Evolutionary conservation across 2,329 filamentous ascomycete species (phyloP).

Genomic region (Penicillium sp.): DNA sequence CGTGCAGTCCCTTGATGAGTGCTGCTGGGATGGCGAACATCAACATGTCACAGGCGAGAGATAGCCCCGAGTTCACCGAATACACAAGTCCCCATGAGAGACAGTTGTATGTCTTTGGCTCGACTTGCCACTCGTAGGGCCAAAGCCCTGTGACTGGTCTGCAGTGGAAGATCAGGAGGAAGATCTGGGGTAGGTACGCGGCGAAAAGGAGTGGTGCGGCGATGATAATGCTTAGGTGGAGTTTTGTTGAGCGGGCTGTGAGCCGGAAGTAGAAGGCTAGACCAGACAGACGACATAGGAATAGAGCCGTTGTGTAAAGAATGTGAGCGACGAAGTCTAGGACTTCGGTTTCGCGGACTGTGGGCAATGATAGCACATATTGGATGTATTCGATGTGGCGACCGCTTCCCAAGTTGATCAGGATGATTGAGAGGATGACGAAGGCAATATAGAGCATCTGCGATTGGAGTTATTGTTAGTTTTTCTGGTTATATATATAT

Average conservation of each 20-base stretch:
- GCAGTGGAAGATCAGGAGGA: slow-evolving; percentile 55
- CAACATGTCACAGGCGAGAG: slow-evolving; percentile 52
- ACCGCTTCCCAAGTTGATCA: slow-evolving; percentile 53
- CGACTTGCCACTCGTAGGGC: slow-evolving; percentile 53
- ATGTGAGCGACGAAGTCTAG: slow-evolving; percentile 55
- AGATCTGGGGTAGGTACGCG: slow-evolving; percentile 51
- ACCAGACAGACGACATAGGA: slow-evolving; percentile 54
- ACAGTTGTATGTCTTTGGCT: slow-evolving; percentile 45
- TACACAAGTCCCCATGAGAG: slow-evolving; percentile 55
- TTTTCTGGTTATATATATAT: background rate
- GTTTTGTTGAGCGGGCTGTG: slow-evolving; percentile 35
- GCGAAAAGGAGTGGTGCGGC: slow-evolving; percentile 40
- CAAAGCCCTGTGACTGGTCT: slow-evolving; percentile 52
- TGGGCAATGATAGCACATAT: slow-evolving; percentile 48
- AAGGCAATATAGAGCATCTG: slow-evolving; percentile 44
- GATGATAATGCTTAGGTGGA: slow-evolving; percentile 24
- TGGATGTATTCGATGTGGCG: slow-evolving; percentile 37
- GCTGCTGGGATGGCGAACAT: slow-evolving; percentile 53
- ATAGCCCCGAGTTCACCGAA: slow-evolving; percentile 52
- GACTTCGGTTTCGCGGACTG: slow-evolving; percentile 47
- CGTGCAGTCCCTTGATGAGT: slow-evolving; percentile 49
- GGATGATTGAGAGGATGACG: slow-evolving; percentile 43
- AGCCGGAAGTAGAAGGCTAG: slow-evolving; percentile 54
- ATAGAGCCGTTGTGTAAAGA: slow-evolving; percentile 52
- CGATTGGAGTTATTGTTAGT: background rate